Conservation (phyloP, 2,329 filamentous ascomycete genomes). For the Ascosphaera apis region DNA sequence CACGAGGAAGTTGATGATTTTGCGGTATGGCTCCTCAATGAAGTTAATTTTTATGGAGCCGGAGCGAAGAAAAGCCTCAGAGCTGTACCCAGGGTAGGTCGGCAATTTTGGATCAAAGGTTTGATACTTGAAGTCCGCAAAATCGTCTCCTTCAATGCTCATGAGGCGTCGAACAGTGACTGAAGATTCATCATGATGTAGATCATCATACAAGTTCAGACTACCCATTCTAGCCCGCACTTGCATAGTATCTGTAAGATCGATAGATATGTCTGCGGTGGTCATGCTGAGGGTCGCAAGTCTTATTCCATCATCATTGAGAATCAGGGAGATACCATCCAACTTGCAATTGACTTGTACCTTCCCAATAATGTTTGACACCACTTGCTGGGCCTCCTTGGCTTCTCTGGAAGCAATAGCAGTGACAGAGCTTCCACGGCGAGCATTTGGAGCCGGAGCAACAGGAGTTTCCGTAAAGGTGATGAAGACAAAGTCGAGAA, state of each 20-base stretch:
- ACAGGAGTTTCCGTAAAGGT: slow-evolving; percentile 46
- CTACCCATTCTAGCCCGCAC: slow-evolving; percentile 73
- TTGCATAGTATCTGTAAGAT: slow-evolving; percentile 67
- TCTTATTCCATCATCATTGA: slow-evolving; percentile 94
- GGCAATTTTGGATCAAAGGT: slow-evolving; percentile 62
- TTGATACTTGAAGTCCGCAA: slow-evolving; percentile 94
- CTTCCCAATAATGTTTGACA: slow-evolving; percentile 32
- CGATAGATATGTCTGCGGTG: slow-evolving; percentile 76
- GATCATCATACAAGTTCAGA: slow-evolving; percentile 71
- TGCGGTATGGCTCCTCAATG: slow-evolving; percentile 86
- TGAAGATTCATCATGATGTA: slow-evolving; percentile 70
- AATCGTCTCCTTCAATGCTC: slow-evolving; percentile 82
- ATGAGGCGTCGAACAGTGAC: slow-evolving; percentile 71
- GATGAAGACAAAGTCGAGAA: slow-evolving; percentile 79
- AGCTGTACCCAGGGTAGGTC: slow-evolving; percentile 82
- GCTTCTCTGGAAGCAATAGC: slow-evolving; percentile 8
- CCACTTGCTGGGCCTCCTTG: slow-evolving; percentile 14
- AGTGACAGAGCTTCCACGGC: neutral
- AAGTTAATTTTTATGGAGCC: slow-evolving; percentile 96
- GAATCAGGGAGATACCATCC: slow-evolving; percentile 76
- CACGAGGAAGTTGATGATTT: slow-evolving; percentile 92
- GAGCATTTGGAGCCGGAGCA: neutral
- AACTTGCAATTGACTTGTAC: slow-evolving; percentile 86
- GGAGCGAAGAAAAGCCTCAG: slow-evolving; percentile 68
- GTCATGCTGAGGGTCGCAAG: slow-evolving; percentile 82